phyloP scores from a whole-genome alignment of 164 flowering plant genomes.

The Santalum album region DNA sequence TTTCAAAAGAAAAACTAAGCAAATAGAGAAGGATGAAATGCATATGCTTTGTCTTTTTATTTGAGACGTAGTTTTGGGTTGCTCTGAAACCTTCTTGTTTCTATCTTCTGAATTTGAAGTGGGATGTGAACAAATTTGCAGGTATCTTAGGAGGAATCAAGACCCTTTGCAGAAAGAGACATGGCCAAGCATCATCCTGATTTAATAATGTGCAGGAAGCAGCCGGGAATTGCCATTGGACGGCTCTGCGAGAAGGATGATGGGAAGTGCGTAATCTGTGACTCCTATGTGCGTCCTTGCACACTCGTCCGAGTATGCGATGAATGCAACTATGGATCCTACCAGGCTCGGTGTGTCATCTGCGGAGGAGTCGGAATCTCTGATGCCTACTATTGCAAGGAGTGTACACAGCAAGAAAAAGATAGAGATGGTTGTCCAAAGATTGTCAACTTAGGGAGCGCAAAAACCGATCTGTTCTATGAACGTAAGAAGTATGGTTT shows the following conservation, averaged over 20 bases:
- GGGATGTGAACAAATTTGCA: not conserved
- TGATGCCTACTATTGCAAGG: constrained; percentile 87
- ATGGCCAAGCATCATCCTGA: constrained; percentile 83
- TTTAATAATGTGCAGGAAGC: constrained; percentile 64
- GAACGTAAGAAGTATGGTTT: constrained; percentile 87
- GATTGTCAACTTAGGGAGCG: constrained; percentile 80
- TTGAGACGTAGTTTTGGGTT: too few species aligned
- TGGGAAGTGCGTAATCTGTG: constrained; percentile 62
- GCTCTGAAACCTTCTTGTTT: too few species aligned
- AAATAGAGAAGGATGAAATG: too few species aligned
- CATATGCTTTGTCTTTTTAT: too few species aligned
- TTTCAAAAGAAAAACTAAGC: too few species aligned
- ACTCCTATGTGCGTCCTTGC: constrained; percentile 66
- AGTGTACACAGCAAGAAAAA: constrained; percentile 87
- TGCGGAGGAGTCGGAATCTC: constrained; percentile 95
- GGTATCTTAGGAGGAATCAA: not conserved
- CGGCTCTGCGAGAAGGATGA: constrained; percentile 58
- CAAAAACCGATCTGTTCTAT: constrained; percentile 77
- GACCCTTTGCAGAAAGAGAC: constrained; percentile 4
- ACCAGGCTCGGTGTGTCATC: constrained; percentile 68
- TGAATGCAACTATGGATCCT: constrained; percentile 88
- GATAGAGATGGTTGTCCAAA: constrained; percentile 83
- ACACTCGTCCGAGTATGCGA: constrained; percentile 76
- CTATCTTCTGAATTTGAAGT: too few species aligned
- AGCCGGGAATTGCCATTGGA: constrained; percentile 65